Evolutionary conservation across 805 yeast species (phyloP).

Genomic region (Candida tammaniensis): DNA sequence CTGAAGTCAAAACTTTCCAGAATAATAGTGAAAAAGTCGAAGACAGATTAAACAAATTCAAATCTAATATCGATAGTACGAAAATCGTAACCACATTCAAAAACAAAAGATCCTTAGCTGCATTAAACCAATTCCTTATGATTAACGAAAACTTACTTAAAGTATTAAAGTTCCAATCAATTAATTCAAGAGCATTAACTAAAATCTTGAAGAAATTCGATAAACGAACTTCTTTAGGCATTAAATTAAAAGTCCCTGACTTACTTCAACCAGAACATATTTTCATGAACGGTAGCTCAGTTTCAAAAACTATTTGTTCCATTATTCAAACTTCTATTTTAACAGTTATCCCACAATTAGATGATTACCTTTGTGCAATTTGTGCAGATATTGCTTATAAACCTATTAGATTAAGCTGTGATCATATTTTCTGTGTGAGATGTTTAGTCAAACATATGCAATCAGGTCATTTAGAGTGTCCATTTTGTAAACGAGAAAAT

Average conservation of each 20-base stretch:
- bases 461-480: slow-evolving; percentile 57
- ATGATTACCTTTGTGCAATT: slow-evolving; percentile 73
- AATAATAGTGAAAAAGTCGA: slow-evolving; percentile 46
- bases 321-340: slow-evolving; percentile 55
- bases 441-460: slow-evolving; percentile 69
- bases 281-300: slow-evolving; percentile 44
- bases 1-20: slow-evolving; percentile 38
- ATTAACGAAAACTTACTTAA: slow-evolving; percentile 56
- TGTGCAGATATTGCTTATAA: slow-evolving; percentile 69
- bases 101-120: slow-evolving; percentile 40
- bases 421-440: slow-evolving; percentile 69
- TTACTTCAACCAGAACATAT: slow-evolving; percentile 40
- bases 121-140: slow-evolving; percentile 49
- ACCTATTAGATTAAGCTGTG: slow-evolving; percentile 63
- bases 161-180: slow-evolving; percentile 56
- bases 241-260: slow-evolving; percentile 46
- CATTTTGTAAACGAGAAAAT: slow-evolving; percentile 55
- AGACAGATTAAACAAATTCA: slow-evolving; percentile 40
- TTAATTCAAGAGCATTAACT: slow-evolving; percentile 61
- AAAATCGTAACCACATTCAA: slow-evolving; percentile 41
- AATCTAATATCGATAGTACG: slow-evolving; percentile 35
- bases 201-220: slow-evolving; percentile 77
- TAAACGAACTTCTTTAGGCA: slow-evolving; percentile 59
- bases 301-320: slow-evolving; percentile 53
- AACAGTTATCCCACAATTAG: slow-evolving; percentile 65